Evolutionary conservation across 2,329 filamentous ascomycete genomes (phyloP).

Genomic region (Fusarium sp.): DNA sequence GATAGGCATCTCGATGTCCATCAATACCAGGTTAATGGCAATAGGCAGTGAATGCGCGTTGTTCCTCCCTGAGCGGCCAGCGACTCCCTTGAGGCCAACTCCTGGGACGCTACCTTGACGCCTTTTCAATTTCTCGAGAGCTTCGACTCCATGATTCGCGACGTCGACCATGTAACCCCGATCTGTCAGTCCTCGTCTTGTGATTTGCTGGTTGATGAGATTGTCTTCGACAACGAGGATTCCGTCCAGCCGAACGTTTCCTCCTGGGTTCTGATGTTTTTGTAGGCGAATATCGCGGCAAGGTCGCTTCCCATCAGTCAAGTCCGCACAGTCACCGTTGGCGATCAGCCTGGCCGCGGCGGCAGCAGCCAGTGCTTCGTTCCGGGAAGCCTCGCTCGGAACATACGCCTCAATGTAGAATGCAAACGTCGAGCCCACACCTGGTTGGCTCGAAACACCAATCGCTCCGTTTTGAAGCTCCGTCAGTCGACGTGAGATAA

Average conservation of each 20-base stretch:
- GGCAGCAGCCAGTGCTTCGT: slow-evolving; percentile 55
- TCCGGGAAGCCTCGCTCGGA: slow-evolving; percentile 55
- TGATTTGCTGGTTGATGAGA: slow-evolving; percentile 69
- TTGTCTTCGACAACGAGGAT: slow-evolving; percentile 72
- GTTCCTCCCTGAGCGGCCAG: slow-evolving; percentile 24
- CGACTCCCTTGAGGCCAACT: slow-evolving; percentile 16
- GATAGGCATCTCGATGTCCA: slow-evolving; percentile 83
- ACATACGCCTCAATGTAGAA: slow-evolving; percentile 75
- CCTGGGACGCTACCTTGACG: slow-evolving; percentile 39
- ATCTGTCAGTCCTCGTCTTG: slow-evolving; percentile 62
- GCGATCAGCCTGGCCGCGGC: slow-evolving; percentile 50
- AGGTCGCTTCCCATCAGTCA: slow-evolving; percentile 33
- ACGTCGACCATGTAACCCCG: slow-evolving; percentile 64
- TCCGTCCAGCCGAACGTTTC: slow-evolving; percentile 51
- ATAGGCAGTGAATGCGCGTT: slow-evolving; percentile 41
- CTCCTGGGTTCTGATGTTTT: slow-evolving; percentile 43
- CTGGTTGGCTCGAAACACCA: slow-evolving; percentile 75
- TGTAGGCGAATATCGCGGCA: slow-evolving; percentile 41
- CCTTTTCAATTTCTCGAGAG: slow-evolving; percentile 59
- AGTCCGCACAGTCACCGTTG: slow-evolving; percentile 36
- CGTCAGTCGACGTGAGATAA: slow-evolving; percentile 82
- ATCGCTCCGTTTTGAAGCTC: slow-evolving; percentile 85
- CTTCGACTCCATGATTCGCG: slow-evolving; percentile 68
- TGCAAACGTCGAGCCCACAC: slow-evolving; percentile 78
- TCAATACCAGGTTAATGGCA: slow-evolving; percentile 71